phyloP scores from a whole-genome alignment of 108 stramenopile genomes.

The Pseudonitzschia multiseries region DNA sequence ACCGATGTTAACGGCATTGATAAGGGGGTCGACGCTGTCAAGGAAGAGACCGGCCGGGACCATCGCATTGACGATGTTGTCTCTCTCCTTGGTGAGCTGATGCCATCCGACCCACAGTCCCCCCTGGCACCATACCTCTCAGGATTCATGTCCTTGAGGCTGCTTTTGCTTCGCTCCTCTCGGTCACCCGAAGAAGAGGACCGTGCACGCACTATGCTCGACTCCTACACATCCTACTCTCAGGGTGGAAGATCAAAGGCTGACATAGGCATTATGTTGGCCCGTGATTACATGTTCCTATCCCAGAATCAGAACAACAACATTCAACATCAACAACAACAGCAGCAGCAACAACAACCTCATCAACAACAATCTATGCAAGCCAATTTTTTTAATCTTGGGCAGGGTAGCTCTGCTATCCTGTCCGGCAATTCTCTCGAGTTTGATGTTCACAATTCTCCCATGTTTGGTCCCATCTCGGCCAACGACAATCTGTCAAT shows the following conservation, averaged over 20 bases:
- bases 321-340: constrained; percentile 23
- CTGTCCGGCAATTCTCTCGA: constrained; percentile 37
- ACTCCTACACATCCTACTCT: constrained; percentile 78
- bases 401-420: constrained; percentile 33
- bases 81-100: constrained; percentile 79
- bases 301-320: constrained; percentile 55
- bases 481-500: constrained; percentile 49
- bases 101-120: constrained; percentile 80
- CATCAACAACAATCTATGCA: constrained; percentile 1
- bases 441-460: constrained; percentile 54
- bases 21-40: constrained; percentile 19
- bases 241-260: constrained; percentile 57
- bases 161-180: constrained; percentile 61
- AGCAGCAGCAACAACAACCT: neutral
- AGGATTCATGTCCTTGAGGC: constrained; percentile 82
- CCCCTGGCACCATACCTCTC: constrained; percentile 64
- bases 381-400: constrained; percentile 43
- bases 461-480: constrained; percentile 54
- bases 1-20: constrained; percentile 22
- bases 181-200: constrained; percentile 67
- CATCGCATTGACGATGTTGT: constrained; percentile 64
- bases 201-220: constrained; percentile 66
- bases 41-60: constrained; percentile 30
- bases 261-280: constrained; percentile 85
- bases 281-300: constrained; percentile 85